Percentiles rank a stretch among this genome's conserved stretches.
Conservation (phyloP, 257 asterid species). For the Haberlea rhodopensis region DNA sequence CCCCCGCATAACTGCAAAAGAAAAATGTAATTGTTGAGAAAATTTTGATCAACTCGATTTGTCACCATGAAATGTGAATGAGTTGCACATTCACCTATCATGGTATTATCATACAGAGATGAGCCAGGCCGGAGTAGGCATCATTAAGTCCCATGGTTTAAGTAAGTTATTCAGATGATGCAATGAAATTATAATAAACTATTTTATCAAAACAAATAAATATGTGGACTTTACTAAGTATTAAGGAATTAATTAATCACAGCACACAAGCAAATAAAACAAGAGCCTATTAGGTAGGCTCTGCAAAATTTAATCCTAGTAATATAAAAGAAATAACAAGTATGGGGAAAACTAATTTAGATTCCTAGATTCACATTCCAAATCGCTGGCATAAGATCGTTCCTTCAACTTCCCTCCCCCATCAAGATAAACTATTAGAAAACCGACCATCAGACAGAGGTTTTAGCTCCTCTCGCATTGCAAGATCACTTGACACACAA, state of each 20-base stretch:
- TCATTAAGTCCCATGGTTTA: no score
- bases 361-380: background rate
- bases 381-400: background rate
- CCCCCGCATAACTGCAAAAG: slow-evolving; percentile 78
- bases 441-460: background rate
- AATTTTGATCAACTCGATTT: slow-evolving; percentile 6
- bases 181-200: background rate
- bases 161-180: background rate
- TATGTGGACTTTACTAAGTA: background rate
- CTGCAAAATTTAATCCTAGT: background rate
- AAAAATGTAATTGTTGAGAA: slow-evolving; percentile 16
- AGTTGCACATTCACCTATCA: background rate
- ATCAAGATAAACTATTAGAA: background rate
- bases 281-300: background rate
- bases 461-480: background rate
- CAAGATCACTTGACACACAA: background rate
- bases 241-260: background rate
- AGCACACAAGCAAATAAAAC: background rate
- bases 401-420: background rate
- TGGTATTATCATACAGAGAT: background rate
- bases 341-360: background rate
- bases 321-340: background rate
- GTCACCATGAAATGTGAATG: background rate
- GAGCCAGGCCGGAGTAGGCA: background rate
- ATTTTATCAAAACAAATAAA: background rate